Base-by-base conservation (phyloP, 179 eudicot genomes). In the Silene noctiflora region DNA sequence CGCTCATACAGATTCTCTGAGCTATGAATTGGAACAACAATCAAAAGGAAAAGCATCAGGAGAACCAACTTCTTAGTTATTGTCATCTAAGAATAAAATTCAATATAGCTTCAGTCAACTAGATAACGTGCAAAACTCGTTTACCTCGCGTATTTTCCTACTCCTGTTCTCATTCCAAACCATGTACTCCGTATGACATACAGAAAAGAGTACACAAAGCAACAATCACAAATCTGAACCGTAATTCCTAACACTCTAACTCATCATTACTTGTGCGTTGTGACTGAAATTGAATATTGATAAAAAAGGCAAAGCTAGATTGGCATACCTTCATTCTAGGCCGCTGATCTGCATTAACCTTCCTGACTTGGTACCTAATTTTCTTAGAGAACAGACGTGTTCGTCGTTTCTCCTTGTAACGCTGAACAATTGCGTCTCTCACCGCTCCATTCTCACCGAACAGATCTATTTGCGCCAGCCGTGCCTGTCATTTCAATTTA, bases 401-500 rank as follows among this genome's bases (percentile, higher is more conserved):
- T 31, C 98, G 89, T 29, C 96, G 82, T 79, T 95, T 95, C 78
- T 95, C 99, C 78, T 95, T 95, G 84, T 95, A 95, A 17, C 98
- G 91, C 73, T 78, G 80, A 73, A 93, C 96, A 24, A 97, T 89
- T 2, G 98, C 98, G 85, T 95, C 98, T 71, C 98, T 87, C 65
- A 86, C 24, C 22, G 91, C 98, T 69, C 91, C 98, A 39, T 69
- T 81, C 68, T 95, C 99, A 6, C 89, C 88, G 46, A 93, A 93
- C 58, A 95, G 84, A 79, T 95, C 99, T 85, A 95, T 90, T 58
- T 89, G 88, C 0, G 92, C 91, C 83, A 93, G 60, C 76, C 88
- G 90, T 35, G 97, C 91, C 91, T 90, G 94, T 67, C 17, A 75
- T 55, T 75, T 56, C 58, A 75, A 44, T 51, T 31, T 67, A 35